A percentile compares a stretch with the other conserved stretches of the same genome.
Evolutionary conservation across 169 alveolate genomes (phyloP).

Genomic region (Cryptosporidium canis): DNA sequence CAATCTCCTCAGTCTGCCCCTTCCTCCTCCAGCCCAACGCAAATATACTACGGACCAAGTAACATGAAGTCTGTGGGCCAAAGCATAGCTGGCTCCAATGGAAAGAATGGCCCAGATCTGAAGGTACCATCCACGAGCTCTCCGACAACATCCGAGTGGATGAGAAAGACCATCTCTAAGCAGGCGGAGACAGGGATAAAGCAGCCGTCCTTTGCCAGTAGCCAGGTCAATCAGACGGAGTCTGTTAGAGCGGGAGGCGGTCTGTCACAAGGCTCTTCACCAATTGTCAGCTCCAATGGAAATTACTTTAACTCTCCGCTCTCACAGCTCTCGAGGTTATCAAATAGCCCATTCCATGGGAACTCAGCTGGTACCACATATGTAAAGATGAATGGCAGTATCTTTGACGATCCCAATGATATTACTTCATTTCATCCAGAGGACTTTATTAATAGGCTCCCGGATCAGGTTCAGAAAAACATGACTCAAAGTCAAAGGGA

Average conservation of each 20-base stretch:
- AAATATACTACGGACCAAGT: neutral
- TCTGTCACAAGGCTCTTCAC: neutral
- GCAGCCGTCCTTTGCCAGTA: neutral
- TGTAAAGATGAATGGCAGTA: conserved; percentile 58
- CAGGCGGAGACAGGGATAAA: conserved; percentile 6
- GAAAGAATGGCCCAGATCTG: conserved; percentile 3
- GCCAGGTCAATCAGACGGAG: neutral
- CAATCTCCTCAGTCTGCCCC: neutral
- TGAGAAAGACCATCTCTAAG: conserved; percentile 60
- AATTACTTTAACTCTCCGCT: conserved; percentile 36
- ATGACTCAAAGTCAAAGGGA: conserved; percentile 66
- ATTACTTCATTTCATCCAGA: conserved; percentile 62
- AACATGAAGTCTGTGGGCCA: neutral
- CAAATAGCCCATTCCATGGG: conserved; percentile 37
- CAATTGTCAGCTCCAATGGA: neutral
- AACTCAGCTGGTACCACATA: conserved; percentile 13
- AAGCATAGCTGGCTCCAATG: neutral
- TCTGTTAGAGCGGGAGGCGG: neutral
- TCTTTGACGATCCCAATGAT: conserved; percentile 60
- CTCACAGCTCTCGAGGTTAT: conserved; percentile 25
- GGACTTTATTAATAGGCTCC: conserved; percentile 32
- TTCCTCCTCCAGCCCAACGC: neutral
- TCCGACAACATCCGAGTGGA: conserved; percentile 68
- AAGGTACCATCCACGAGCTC: conserved; percentile 34
- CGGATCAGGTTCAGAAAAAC: conserved; percentile 35